Evolutionary conservation across 225 moss, liverwort and hornwort genomes (phyloP).

Genomic region (Pleurozium schreberi): DNA sequence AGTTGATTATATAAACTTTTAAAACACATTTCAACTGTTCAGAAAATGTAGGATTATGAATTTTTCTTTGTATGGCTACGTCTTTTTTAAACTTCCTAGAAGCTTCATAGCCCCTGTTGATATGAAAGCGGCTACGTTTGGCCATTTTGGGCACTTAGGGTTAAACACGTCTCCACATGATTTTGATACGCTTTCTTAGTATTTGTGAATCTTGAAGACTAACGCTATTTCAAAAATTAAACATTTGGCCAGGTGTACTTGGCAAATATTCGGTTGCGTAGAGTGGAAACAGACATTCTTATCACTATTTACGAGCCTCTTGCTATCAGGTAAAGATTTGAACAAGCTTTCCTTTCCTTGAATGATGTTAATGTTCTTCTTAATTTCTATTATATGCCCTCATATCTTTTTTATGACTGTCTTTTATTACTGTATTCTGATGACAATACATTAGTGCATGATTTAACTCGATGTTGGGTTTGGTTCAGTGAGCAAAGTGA

Average conservation of each 20-base stretch:
- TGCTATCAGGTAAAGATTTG: slow-evolving; percentile 36
- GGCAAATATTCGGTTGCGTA: slow-evolving; percentile 61
- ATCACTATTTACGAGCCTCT: slow-evolving; percentile 76
- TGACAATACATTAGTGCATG: neutral
- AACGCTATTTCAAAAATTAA: neutral
- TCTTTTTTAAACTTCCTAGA: neutral
- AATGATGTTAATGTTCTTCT: neutral
- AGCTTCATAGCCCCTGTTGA: neutral
- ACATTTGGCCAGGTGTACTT: slow-evolving; percentile 46
- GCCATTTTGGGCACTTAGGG: neutral
- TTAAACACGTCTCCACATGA: neutral
- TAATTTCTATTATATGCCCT: neutral
- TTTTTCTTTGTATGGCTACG: neutral
- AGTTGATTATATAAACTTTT: neutral
- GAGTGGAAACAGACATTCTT: slow-evolving; percentile 71
- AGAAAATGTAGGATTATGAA: neutral
- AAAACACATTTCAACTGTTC: neutral
- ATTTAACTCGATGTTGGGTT: neutral
- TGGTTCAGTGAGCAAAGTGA: slow-evolving; percentile 47
- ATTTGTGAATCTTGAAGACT: neutral
- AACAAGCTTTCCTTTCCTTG: neutral
- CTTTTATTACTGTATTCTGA: neutral
- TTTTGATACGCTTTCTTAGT: neutral
- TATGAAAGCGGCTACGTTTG: neutral
- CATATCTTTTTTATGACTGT: neutral